Evolutionary conservation across 1,284 basidiomycete species (phyloP), one percentile per base, ranked within the genome.

Genomic region (Pyrrhoderma noxium): DNA sequence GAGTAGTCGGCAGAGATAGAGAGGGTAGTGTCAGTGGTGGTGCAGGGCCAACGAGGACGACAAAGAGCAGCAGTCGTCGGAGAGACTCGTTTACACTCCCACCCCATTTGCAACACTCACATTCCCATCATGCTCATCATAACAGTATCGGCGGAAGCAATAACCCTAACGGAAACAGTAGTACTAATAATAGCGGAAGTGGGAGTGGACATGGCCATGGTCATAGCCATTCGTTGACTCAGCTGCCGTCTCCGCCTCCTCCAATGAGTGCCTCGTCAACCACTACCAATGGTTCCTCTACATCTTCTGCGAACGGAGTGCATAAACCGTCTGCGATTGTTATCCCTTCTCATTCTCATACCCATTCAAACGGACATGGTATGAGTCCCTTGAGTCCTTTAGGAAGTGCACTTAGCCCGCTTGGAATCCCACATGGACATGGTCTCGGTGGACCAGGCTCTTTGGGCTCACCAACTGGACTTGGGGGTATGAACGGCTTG

Each of bases 1-100:
- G 38, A 18, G n/a, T n/a, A n/a, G n/a, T n/a, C n/a, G n/a, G n/a
- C n/a, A 31, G 27, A 11, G 27, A 31, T 5, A 31, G 11, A 31
- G 27, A 31, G 5, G 27, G 59, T 19, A 60, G 58, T 31, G 63
- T 70, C 4, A 77, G 78, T 31, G 27, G 59, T 19, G 61, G 58
- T 31, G 63, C 70, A 5, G 77, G 78, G 8, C 80, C 78, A 7
- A 72, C 75, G 8, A 66, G 77, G 50, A 76, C 74, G 5, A 67
- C 70, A 2, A 55, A 57, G 22, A 52, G 53, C 40, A 49, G 61
- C 63, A 45, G 65, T 76, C 11, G 60, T 71, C 40, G 66, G 76
- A 41, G 55, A 19, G 51, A 46, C 39, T 51, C 47, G 49, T 52
- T 51, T 52, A 56, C 52, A 16, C 42, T 54, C 11, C 49, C 47